Conservation (phyloP, 129 eudicot genomes). For the Arctium minus region DNA sequence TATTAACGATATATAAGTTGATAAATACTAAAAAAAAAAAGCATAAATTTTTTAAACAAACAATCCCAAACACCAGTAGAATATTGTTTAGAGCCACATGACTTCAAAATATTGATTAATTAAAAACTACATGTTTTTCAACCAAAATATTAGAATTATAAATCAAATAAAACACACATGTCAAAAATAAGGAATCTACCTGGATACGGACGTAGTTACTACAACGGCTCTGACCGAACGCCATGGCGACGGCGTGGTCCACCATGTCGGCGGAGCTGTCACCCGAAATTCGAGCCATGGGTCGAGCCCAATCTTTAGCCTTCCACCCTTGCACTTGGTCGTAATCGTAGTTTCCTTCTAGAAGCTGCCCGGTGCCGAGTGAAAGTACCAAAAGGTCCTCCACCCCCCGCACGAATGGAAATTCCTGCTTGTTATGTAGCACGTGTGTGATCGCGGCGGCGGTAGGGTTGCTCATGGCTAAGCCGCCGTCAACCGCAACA, state of each 20-base stretch:
- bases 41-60: too few relatives aligned
- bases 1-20: too few relatives aligned
- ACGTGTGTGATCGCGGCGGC: constrained; percentile 90
- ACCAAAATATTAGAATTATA: not conserved
- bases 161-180: not conserved
- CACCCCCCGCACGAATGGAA: constrained; percentile 82
- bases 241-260: constrained; percentile 82
- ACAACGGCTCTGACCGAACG: constrained; percentile 62
- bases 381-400: constrained; percentile 95
- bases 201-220: constrained; percentile 77
- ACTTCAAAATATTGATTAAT: not conserved
- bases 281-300: constrained; percentile 66
- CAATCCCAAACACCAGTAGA: too few relatives aligned
- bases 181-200: constrained; percentile 33
- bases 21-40: too few relatives aligned
- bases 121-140: not conserved
- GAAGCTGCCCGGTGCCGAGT: constrained; percentile 58
- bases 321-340: constrained; percentile 67
- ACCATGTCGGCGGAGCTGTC: constrained; percentile 78
- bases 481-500: constrained; percentile 23
- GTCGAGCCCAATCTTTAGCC: constrained; percentile 81
- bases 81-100: too few relatives aligned
- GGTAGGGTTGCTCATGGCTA: constrained; percentile 33
- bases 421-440: constrained; percentile 84
- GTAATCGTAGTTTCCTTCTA: constrained; percentile 51